Evolutionary conservation across 257 asterid genomes (phyloP), one percentile per base, ranked within the genome.

Genomic region (Voacanga thouarsii): DNA sequence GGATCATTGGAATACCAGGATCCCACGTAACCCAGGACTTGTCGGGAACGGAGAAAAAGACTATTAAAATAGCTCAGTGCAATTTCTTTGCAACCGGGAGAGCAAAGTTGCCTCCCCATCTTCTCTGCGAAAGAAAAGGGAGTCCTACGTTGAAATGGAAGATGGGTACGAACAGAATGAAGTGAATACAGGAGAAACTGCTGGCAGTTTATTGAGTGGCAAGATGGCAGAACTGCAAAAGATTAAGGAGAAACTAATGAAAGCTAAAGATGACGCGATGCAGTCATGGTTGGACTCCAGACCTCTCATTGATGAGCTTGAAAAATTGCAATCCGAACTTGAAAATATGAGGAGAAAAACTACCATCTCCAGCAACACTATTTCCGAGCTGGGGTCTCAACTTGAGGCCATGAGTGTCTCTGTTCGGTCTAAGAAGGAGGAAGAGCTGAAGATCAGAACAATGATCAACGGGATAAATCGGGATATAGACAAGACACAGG

Each of bases 271-370:
- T 78, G 89, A 88, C 1, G 89, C 88, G 0, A 84, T 26, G 69
- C 96, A 89, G 68, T 88, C 94, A 37, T 91, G 90, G 92, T 72
- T 89, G 69, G 96, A 91, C 50, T 89, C 96, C 47, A 86, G 87
- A 60, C 91, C 94, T 49, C 66, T 89, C 16, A 86, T 89, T 19
- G 94, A 88, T 26, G 87, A 88, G 80, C 92, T 91, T n/a, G 89
- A 91, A 59, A 89, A 84, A 74, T 84, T 78, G 80, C 89, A 90
- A 43, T 83, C 86, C 10, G 90, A 84, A 74, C 83, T 89, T 18
- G 84, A 55, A 33, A 81, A 44, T 50, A 75, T 82, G 59, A 82
- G 80, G 68, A 80, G 43, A 60, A 63, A 83, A 74, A 72, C 85
- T 45, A 9, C 45, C 76, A 30, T 50, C 15, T 68, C 83, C 55